Base-by-base conservation (phyloP, 2,329 filamentous ascomycete genomes). In the Paradendryphiella salina region DNA sequence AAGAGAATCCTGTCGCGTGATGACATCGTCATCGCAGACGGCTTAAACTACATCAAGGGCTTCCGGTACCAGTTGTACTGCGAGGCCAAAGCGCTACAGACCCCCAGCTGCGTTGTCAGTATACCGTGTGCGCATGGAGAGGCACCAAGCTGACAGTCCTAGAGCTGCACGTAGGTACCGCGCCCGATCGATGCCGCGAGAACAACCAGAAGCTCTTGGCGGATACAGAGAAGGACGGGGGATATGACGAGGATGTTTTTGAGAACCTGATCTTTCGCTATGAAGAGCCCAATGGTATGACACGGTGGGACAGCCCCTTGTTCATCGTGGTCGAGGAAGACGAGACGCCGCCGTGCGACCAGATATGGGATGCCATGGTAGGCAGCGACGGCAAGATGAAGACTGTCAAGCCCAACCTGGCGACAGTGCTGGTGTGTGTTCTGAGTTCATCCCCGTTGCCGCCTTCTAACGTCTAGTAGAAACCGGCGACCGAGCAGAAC, bases 11-110 rank as follows among this genome's bases (percentile, higher is more conserved):
- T 95, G 23, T 85, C 82, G 53, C 82, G 85, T 49, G 84, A 84
- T 64, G 87, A 90, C 65, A 85, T 95, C 50, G 88, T 94, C 44
- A 83, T 95, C 38, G 82, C 90, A 13, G 89, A 95, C 69, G 85
- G 86, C 1, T 76, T 89, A 53, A 94, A 94, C 73, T 95, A 94
- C 74, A 95, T 95, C 76, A 94, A 94, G 73, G 90, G 89, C 31
- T 94, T 89, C 83, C 81, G 90, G 40, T 95, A 95, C 71, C 89
- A 95, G 77, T 78, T 95, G 17, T 87, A 87, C 72, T 93, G 89
- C 76, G 89, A 94, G 74, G 85, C 89, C 31, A 94, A 94, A 74
- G 89, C 89, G 39, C 76, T 89, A 46, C 78, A 85, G 56, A 94
- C 89, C 3, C 83, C 87, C 3, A 88, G 83, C 72, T 91, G 87